phyloP scores from a whole-genome alignment of 164 flowering plant species.

The Platanus orientalis region DNA sequence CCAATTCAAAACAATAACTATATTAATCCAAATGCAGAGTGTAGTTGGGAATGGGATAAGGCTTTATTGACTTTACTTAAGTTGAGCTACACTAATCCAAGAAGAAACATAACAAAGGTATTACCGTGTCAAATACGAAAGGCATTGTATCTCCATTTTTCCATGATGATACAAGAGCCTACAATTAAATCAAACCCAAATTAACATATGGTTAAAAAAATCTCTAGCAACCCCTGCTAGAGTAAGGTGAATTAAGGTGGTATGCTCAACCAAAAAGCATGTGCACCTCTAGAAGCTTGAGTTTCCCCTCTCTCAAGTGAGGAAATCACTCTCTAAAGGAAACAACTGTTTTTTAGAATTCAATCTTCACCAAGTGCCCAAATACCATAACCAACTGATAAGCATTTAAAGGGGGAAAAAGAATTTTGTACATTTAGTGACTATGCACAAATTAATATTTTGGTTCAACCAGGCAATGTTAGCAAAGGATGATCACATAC shows the following conservation, averaged over 20 bases:
- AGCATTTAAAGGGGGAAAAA: background rate
- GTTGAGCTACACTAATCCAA: background rate
- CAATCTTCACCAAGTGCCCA: background rate
- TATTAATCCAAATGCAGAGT: too few species aligned
- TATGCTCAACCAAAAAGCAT: background rate
- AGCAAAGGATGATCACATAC: constrained; percentile 27
- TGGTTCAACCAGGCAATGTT: too few species aligned
- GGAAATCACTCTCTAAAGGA: background rate
- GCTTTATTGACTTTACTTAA: too few species aligned
- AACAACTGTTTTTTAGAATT: background rate
- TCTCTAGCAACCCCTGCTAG: too few species aligned
- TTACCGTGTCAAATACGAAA: constrained; percentile 91
- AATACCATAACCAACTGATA: background rate
- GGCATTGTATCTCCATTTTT: constrained; percentile 92
- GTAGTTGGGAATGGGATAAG: too few species aligned
- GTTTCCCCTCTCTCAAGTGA: background rate
- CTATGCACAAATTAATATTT: background rate
- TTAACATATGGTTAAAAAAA: background rate
- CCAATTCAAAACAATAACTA: background rate
- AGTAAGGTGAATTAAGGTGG: background rate
- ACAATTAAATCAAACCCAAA: constrained; percentile 19
- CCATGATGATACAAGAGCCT: constrained; percentile 93
- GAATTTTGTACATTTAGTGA: too few species aligned
- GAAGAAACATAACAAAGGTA: background rate
- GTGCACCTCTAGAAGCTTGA: background rate